These are phyloP conservation scores for Cocos nucifera DNA, from an alignment of 176 grass and related monocot genomes.

Conservation along the genomic window DNA sequence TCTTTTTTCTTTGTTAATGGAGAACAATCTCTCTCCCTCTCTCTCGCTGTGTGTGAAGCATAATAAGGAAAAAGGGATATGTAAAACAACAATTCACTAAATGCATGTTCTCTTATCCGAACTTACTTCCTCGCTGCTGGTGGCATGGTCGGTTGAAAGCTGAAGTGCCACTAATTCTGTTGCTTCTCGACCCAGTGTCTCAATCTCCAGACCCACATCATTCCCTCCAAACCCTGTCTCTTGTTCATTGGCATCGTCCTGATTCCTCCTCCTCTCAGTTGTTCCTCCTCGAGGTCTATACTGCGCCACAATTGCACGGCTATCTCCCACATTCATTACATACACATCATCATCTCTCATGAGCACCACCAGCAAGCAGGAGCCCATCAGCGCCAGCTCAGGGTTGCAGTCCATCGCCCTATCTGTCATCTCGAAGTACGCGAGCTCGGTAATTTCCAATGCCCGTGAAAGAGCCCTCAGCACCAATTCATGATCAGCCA, in stretches of 20 bases:
- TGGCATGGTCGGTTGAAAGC: conserved; percentile 77
- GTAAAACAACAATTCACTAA: too few relatives aligned
- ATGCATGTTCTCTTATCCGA: background rate
- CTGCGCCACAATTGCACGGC: conserved; percentile 65
- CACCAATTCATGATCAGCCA: conserved; percentile 51
- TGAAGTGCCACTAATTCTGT: conserved; percentile 49
- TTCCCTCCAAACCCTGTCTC: conserved; percentile 8
- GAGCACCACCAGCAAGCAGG: conserved; percentile 68
- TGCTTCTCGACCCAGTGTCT: conserved; percentile 24
- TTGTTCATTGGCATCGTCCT: too few relatives aligned
- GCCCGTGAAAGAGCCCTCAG: conserved; percentile 56
- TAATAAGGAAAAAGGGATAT: conserved; percentile 2
- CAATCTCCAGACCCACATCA: conserved; percentile 35
- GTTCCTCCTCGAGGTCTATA: conserved; percentile 5
- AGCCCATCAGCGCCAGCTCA: conserved; percentile 74
- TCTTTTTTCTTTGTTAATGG: too few relatives aligned
- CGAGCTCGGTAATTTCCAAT: conserved; percentile 34
- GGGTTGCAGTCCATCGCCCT: conserved; percentile 64
- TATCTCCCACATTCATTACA: conserved; percentile 97
- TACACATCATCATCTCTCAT: conserved; percentile 83
- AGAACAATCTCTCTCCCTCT: too few relatives aligned
- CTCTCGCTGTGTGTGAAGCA: background rate
- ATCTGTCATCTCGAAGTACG: conserved; percentile 70
- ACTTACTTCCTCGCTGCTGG: conserved; percentile 69
- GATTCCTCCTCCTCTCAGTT: too few relatives aligned